phyloP scores from a whole-genome alignment of 257 asterid species.

The Solanum tarapatanum region DNA sequence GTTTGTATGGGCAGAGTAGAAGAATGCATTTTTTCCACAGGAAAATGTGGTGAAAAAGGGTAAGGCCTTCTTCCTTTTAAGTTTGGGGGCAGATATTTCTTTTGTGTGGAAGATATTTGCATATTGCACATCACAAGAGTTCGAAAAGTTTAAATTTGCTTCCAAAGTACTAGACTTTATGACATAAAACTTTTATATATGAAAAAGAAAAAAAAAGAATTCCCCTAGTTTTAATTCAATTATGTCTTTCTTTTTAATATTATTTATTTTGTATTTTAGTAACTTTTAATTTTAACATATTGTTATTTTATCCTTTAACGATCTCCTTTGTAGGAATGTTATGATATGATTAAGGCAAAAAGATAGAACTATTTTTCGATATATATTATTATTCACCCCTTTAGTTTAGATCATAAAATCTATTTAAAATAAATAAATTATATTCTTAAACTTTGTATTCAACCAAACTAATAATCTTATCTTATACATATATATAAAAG shows the following conservation, averaged over 20 bases:
- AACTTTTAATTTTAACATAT: neutral
- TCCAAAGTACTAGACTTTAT: neutral
- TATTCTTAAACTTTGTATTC: neutral
- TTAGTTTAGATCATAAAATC: neutral
- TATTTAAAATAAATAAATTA: no score
- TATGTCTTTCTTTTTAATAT: no score
- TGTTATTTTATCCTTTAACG: neutral
- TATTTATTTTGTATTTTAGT: no score
- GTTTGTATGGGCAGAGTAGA: conserved; percentile 22
- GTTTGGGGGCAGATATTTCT: neutral
- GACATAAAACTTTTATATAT: neutral
- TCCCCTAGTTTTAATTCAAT: neutral
- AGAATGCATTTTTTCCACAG: conserved; percentile 30
- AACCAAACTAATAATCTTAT: neutral
- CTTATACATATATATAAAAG: no score
- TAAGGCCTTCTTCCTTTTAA: neutral
- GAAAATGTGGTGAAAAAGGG: neutral
- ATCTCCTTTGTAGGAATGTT: neutral
- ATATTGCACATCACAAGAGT: neutral
- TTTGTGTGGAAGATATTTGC: neutral
- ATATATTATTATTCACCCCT: neutral
- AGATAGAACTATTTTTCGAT: no score
- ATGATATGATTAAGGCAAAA: neutral
- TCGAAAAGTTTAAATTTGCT: neutral
- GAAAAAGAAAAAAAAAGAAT: neutral